A percentile compares a stretch with the other conserved stretches of the same genome.
Evolutionary conservation across 208 protist genomes (phyloP).

Genomic region (Angomonas deanei): DNA sequence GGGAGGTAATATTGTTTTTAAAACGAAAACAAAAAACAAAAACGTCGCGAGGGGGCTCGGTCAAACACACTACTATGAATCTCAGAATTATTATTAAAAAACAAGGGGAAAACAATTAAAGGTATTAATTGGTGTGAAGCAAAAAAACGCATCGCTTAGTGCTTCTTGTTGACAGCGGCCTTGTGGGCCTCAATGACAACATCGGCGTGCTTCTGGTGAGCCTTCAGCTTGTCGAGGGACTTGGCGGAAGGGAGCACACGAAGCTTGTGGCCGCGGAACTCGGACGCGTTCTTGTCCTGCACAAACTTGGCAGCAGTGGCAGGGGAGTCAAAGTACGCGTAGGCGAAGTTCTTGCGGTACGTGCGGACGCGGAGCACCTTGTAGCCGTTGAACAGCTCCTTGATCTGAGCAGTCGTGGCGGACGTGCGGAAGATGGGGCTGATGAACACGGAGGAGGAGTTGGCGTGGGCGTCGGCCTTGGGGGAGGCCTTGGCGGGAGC

Average conservation of each 20-base stretch:
- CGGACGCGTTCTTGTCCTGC: conserved; percentile 70
- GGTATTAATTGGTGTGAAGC: neutral
- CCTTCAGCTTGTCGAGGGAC: conserved; percentile 67
- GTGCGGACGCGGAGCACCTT: conserved; percentile 72
- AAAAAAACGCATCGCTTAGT: neutral
- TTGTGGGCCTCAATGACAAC: conserved; percentile 70
- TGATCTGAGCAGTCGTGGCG: conserved; percentile 58
- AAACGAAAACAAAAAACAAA: too few relatives aligned
- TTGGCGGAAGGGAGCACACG: conserved; percentile 53
- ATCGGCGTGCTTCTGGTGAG: conserved; percentile 39
- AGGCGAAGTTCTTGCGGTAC: conserved; percentile 79
- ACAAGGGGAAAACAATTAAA: neutral
- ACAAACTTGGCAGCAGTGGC: conserved; percentile 61
- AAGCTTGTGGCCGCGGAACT: conserved; percentile 75
- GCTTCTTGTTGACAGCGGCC: conserved; percentile 9
- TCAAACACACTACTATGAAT: too few relatives aligned
- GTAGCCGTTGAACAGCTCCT: conserved; percentile 59
- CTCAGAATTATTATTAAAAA: neutral
- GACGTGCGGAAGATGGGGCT: conserved; percentile 77
- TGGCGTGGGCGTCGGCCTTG: conserved; percentile 66
- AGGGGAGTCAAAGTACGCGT: conserved; percentile 71
- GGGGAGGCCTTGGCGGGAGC: conserved; percentile 66
- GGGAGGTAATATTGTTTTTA: too few relatives aligned
- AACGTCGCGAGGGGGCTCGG: too few relatives aligned
- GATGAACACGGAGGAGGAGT: conserved; percentile 71